A percentile compares a stretch with the other conserved stretches of the same genome.
phyloP scores from a whole-genome alignment of 441 rosid species.

The Theobroma grandiflorum region DNA sequence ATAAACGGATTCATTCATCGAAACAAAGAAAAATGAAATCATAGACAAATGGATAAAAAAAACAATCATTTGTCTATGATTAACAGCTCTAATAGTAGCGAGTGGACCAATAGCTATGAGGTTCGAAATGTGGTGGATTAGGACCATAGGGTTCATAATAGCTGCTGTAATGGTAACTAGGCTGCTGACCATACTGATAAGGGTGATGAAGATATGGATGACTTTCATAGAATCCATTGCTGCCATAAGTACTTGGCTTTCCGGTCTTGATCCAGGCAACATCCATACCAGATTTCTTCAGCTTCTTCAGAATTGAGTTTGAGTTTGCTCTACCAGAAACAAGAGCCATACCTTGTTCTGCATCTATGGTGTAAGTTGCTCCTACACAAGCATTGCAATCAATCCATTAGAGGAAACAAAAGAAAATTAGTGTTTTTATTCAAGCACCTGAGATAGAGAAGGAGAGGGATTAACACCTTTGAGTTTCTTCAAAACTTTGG shows the following conservation, averaged over 20 bases:
- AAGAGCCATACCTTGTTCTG: slow-evolving; percentile 15
- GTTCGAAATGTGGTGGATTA: slow-evolving; percentile 9
- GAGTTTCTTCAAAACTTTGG: slow-evolving; percentile 3
- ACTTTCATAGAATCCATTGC: not conserved
- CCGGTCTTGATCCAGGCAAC: slow-evolving; percentile 12
- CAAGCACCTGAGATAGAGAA: not conserved
- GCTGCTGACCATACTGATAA: not conserved
- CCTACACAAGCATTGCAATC: not conserved
- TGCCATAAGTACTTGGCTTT: not conserved
- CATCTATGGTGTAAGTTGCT: slow-evolving; percentile 12
- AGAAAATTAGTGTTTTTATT: not conserved
- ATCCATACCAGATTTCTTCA: not conserved
- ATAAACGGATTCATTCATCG: not conserved
- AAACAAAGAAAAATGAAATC: not conserved
- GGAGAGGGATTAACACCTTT: not conserved
- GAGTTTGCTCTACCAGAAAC: not conserved
- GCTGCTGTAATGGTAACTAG: not conserved
- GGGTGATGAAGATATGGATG: not conserved
- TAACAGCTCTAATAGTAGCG: not conserved
- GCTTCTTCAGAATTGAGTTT: not conserved
- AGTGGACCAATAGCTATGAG: not conserved
- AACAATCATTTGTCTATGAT: not conserved
- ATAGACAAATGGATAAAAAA: not conserved
- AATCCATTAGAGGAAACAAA: not conserved
- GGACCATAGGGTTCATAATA: not conserved